Base-by-base conservation (phyloP, 2,329 filamentous ascomycete genomes). In the Aspergillus aculeatus region DNA sequence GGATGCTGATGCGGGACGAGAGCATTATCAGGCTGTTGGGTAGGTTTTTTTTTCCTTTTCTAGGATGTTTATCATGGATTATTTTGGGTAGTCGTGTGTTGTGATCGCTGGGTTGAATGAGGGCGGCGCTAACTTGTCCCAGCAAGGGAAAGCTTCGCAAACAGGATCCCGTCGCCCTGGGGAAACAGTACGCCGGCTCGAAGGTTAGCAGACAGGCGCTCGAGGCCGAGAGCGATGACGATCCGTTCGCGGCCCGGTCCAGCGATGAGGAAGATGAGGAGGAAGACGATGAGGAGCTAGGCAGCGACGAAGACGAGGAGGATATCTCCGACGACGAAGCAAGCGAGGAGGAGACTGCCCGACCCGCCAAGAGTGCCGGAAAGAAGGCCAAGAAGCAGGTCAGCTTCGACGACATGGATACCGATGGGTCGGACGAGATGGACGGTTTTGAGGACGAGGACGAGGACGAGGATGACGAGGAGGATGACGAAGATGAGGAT, bases 81-180 rank as follows among this genome's bases (percentile, higher is more conserved):
- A 26, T 10, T 6, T 54, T 54, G 19, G 19, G 41, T 21, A 1
- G 7, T 51, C 26, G 26, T 7, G 1, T 21, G 19, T 19, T 9
- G 49, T 21, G 26, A 4, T 19, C 26, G 24, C 6, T 47, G n/a
- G 14, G 7, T 41, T 21, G 44, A 6, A 32, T 35, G 12, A 16
- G 48, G 48, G 21, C 10, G 41, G n/a, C 21, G 29, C 19, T 52
- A 66, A 54, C 64, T 66, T 53, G 50, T 63, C 19, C 62, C 62
- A 89, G 87, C 21, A 95, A 93, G 81, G 95, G 89, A 78, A 94
- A 90, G 73, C 80, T 97, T 66, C 87, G 92, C 64, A 88, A 91
- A 71, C 86, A 86, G 59, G 87, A 91, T 35, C 82, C 83, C 24
- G 77, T 88, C 19, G 78, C 85, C 0, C 81, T 97, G 1, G 94